Percentiles rank a stretch among this genome's conserved stretches.
phyloP scores from a whole-genome alignment of 2,329 filamentous ascomycete species.

The Saccharata proteae region DNA sequence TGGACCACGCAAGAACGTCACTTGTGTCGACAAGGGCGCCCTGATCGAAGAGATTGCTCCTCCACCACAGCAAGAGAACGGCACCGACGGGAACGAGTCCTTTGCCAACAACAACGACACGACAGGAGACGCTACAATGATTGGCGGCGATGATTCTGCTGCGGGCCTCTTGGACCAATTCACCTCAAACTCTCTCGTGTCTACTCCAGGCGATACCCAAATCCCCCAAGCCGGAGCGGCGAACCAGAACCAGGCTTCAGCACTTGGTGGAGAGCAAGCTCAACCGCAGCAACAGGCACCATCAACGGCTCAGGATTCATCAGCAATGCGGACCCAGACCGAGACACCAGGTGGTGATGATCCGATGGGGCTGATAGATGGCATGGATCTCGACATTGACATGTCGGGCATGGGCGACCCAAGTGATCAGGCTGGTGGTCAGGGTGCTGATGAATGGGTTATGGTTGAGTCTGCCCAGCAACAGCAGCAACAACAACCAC shows the following conservation, averaged over 20 bases:
- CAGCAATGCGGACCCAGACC: conserved; percentile 12
- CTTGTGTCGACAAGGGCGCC: conserved; percentile 67
- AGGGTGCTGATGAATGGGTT: conserved; percentile 19
- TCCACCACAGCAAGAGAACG: conserved; percentile 17
- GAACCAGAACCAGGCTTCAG: too few relatives aligned
- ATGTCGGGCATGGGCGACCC: conserved; percentile 44
- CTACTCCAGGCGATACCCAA: conserved; percentile 48
- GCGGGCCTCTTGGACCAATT: conserved; percentile 58
- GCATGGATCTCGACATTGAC: conserved; percentile 34
- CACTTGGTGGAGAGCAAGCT: conserved; percentile 23
- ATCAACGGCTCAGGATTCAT: background rate
- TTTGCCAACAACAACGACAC: conserved; percentile 11
- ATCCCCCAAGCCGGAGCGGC: too few relatives aligned
- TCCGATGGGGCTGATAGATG: conserved; percentile 16
- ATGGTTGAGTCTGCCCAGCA: too few relatives aligned
- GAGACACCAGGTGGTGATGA: conserved; percentile 16
- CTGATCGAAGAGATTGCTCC: conserved; percentile 43
- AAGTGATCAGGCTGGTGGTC: conserved; percentile 18
- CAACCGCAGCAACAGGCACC: conserved; percentile 35
- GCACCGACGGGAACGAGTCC: conserved; percentile 8
- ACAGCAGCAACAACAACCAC: too few relatives aligned
- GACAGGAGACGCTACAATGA: conserved; percentile 19
- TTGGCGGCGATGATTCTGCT: conserved; percentile 33
- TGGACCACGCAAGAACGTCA: conserved; percentile 50
- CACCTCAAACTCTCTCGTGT: conserved; percentile 47